These are phyloP conservation scores for Ceratocystis diversiconidia DNA, from an alignment of 2,329 filamentous ascomycete genomes.

Conservation along the genomic window DNA sequence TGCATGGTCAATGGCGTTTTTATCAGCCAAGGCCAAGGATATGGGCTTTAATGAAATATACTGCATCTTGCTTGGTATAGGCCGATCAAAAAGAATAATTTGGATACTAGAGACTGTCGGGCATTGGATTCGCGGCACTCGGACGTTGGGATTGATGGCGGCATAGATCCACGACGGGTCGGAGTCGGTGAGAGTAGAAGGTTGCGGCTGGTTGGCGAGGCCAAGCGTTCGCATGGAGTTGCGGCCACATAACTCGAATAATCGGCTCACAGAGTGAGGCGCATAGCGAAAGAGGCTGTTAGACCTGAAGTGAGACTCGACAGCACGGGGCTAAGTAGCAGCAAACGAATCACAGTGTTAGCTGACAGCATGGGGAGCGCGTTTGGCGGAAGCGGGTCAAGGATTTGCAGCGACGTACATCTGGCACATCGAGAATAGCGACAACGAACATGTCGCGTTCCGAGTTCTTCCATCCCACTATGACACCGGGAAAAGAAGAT, in stretches of 20 bases:
- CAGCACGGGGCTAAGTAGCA: constrained; percentile 50
- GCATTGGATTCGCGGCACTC: constrained; percentile 60
- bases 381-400: neutral
- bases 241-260: constrained; percentile 74
- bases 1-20: constrained; percentile 30
- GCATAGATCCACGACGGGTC: constrained; percentile 58
- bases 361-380: neutral
- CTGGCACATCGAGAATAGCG: constrained; percentile 76
- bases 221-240: constrained; percentile 75
- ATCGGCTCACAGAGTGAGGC: constrained; percentile 62
- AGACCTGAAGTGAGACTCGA: constrained; percentile 74
- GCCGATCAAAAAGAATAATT: constrained; percentile 77
- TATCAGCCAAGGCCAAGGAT: constrained; percentile 68
- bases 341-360: neutral
- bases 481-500: constrained; percentile 62
- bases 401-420: constrained; percentile 40
- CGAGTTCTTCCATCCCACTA: constrained; percentile 94
- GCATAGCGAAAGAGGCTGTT: constrained; percentile 74
- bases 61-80: constrained; percentile 79
- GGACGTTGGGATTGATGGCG: constrained; percentile 36
- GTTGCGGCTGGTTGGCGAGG: constrained; percentile 50
- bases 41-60: constrained; percentile 89
- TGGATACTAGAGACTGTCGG: constrained; percentile 62
- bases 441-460: constrained; percentile 81
- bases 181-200: constrained; percentile 33